phyloP scores from a whole-genome alignment of 2,329 filamentous ascomycete genomes.

The Aphanocladium album region DNA sequence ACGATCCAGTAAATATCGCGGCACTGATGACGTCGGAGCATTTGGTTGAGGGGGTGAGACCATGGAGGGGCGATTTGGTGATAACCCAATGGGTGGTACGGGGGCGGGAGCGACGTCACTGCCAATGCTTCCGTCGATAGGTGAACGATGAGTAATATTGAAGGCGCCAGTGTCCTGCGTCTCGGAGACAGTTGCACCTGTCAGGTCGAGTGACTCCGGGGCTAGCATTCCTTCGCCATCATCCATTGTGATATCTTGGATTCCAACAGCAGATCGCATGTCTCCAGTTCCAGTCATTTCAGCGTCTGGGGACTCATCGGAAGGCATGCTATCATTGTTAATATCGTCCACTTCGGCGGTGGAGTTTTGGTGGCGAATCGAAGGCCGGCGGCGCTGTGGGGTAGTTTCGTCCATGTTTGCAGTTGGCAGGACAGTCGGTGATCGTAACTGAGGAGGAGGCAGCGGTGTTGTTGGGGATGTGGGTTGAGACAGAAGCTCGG shows the following conservation, averaged over 20 bases:
- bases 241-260: slow-evolving; percentile 76
- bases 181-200: slow-evolving; percentile 74
- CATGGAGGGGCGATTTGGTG: slow-evolving; percentile 65
- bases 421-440: slow-evolving; percentile 49
- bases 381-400: slow-evolving; percentile 66
- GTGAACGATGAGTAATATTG: slow-evolving; percentile 83
- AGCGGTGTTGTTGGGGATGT: slow-evolving; percentile 84
- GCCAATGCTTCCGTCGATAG: slow-evolving; percentile 78
- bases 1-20: slow-evolving; percentile 74
- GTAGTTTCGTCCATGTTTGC: slow-evolving; percentile 48
- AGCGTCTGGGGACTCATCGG: slow-evolving; percentile 70
- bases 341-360: slow-evolving; percentile 86
- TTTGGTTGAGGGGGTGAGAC: slow-evolving; percentile 71
- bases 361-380: slow-evolving; percentile 85
- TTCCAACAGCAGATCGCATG: slow-evolving; percentile 75
- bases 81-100: slow-evolving; percentile 65
- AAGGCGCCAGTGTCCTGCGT: slow-evolving; percentile 86
- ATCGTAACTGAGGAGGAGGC: slow-evolving; percentile 56
- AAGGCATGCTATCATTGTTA: slow-evolving; percentile 74
- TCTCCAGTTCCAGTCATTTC: slow-evolving; percentile 77
- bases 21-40: slow-evolving; percentile 64
- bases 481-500: slow-evolving; percentile 77
- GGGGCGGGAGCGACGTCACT: slow-evolving; percentile 63
- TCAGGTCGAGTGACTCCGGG: slow-evolving; percentile 66
- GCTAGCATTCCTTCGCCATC: slow-evolving; percentile 76